Percentiles rank a stretch among this genome's conserved stretches.
Conservation (phyloP, 306 rosid genomes). For the Vigna unguiculata region DNA sequence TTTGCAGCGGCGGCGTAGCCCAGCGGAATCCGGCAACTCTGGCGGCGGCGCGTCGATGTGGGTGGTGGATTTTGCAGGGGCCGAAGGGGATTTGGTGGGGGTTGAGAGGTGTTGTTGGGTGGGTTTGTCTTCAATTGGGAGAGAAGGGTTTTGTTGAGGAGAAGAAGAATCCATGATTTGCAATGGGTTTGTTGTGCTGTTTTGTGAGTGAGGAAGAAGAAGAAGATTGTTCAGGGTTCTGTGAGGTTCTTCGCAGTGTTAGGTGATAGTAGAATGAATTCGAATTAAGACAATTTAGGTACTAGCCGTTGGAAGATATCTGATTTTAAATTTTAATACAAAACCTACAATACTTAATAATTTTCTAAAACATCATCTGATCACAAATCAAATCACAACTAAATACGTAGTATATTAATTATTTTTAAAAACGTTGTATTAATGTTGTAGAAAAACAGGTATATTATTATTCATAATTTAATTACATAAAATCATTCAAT, state of each 20-base stretch:
- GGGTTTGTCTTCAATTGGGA: constrained; percentile 33
- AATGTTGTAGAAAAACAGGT: too few relatives aligned
- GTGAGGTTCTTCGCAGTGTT: not conserved
- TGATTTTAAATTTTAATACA: not conserved
- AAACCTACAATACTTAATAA: too few relatives aligned
- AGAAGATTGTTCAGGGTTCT: not conserved
- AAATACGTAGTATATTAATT: too few relatives aligned
- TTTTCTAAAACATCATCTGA: too few relatives aligned
- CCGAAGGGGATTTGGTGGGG: constrained; percentile 38
- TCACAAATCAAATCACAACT: too few relatives aligned
- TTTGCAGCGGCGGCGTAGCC: constrained; percentile 58
- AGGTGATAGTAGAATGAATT: not conserved
- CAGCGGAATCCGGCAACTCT: constrained; percentile 54
- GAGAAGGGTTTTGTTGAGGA: constrained; percentile 45
- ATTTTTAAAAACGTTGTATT: too few relatives aligned
- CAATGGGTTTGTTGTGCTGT: not conserved
- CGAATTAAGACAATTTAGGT: not conserved
- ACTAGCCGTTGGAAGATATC: constrained; percentile 24
- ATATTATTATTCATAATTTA: too few relatives aligned
- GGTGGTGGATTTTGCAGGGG: constrained; percentile 42
- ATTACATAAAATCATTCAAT: too few relatives aligned
- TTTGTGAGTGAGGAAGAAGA: not conserved
- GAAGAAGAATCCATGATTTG: constrained; percentile 58
- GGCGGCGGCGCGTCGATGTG: constrained; percentile 61
- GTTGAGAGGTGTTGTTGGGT: constrained; percentile 36